Conservation (phyloP, 1,284 basidiomycete genomes). For the Anthracocystis panici-leucophaei region DNA sequence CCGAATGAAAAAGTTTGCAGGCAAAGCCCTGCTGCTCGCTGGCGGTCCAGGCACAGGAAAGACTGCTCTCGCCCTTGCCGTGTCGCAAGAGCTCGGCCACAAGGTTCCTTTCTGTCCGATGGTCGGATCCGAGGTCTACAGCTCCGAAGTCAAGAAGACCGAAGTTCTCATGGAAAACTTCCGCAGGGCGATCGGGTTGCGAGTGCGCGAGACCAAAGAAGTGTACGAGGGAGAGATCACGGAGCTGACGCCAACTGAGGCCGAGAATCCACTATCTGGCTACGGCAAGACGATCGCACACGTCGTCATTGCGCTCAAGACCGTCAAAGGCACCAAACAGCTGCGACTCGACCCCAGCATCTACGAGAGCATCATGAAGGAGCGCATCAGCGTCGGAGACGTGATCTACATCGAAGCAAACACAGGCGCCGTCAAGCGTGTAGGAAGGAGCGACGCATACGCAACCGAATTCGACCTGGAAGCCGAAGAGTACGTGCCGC, state of each 20-base stretch:
- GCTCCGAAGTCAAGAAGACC: slow-evolving; percentile 97
- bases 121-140: slow-evolving; percentile 97
- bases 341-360: slow-evolving; percentile 92
- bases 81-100: slow-evolving; percentile 91
- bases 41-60: slow-evolving; percentile 94
- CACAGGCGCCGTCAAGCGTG: slow-evolving; percentile 96
- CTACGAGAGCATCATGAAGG: slow-evolving; percentile 97
- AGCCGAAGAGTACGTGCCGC: slow-evolving; percentile 95
- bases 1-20: slow-evolving; percentile 90
- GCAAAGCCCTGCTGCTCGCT: slow-evolving; percentile 85
- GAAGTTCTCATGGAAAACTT: slow-evolving; percentile 97
- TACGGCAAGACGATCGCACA: slow-evolving; percentile 99
- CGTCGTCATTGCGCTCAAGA: slow-evolving; percentile 95
- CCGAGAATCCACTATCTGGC: slow-evolving; percentile 74
- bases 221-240: slow-evolving; percentile 99
- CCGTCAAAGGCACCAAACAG: slow-evolving; percentile 98
- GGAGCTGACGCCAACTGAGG: slow-evolving; percentile 88
- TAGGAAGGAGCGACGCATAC: slow-evolving; percentile 96
- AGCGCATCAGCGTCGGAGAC: slow-evolving; percentile 95
- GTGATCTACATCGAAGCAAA: slow-evolving; percentile 96
- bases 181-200: slow-evolving; percentile 86
- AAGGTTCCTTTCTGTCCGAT: slow-evolving; percentile 99
- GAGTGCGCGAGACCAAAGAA: slow-evolving; percentile 85
- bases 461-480: slow-evolving; percentile 98
- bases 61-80: slow-evolving; percentile 92